A percentile compares a stretch with the other conserved stretches of the same genome.
These are phyloP conservation scores for Austroboletus novae-zelandiae DNA, from an alignment of 1,284 basidiomycete species.

Conservation along the genomic window DNA sequence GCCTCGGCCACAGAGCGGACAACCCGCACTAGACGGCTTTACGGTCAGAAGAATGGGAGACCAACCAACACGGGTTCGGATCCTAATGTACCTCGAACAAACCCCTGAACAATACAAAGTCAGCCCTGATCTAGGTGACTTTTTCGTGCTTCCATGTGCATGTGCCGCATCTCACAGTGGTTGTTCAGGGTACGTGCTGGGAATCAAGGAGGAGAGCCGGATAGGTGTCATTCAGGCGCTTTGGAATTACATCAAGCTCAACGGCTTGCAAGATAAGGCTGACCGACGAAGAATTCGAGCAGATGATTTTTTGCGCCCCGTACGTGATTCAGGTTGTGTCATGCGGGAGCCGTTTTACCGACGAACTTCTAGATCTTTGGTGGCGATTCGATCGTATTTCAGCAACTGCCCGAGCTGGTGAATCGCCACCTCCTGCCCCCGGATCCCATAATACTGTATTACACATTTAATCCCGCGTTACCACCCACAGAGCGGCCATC, in stretches of 20 bases:
- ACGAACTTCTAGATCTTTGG: conserved; percentile 56
- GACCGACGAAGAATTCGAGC: conserved; percentile 79
- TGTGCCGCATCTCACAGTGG: conserved; percentile 10
- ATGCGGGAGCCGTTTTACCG: neutral
- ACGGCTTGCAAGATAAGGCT: conserved; percentile 86
- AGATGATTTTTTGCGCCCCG: conserved; percentile 69
- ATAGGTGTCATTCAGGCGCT: conserved; percentile 80
- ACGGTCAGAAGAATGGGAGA: conserved; percentile 85
- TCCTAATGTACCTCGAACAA: conserved; percentile 83
- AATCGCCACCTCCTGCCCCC: conserved; percentile 78
- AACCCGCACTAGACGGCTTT: conserved; percentile 81
- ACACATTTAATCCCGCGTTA: conserved; percentile 60
- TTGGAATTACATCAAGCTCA: conserved; percentile 92
- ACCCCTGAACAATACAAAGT: conserved; percentile 87
- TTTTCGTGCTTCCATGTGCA: neutral
- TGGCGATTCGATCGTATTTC: conserved; percentile 67
- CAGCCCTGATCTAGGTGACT: conserved; percentile 68
- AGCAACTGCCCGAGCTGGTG: conserved; percentile 83
- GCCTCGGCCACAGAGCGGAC: conserved; percentile 56
- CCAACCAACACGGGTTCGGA: conserved; percentile 70
- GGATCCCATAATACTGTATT: conserved; percentile 85
- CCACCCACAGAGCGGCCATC: conserved; percentile 61
- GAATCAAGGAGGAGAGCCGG: conserved; percentile 84
- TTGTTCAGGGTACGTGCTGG: conserved; percentile 60
- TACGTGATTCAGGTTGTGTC: conserved; percentile 34